Conservation (phyloP, 179 eudicot genomes). For the Silene vulgaris region DNA sequence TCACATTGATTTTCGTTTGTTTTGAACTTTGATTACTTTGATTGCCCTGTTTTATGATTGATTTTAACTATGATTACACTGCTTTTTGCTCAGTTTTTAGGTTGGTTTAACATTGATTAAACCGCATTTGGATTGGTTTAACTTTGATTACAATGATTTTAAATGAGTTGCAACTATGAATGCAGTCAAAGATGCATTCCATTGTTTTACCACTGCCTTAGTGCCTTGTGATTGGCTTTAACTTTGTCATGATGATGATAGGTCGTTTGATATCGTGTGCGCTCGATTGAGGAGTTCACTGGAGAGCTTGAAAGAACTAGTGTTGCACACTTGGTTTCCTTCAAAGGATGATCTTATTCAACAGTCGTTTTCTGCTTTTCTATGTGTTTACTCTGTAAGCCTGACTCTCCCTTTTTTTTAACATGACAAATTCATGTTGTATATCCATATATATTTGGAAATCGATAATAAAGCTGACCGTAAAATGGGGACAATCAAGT, state of each 20-base stretch:
- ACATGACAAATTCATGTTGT: too few relatives aligned
- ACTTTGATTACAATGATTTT: neutral
- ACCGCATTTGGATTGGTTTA: neutral
- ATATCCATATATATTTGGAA: neutral
- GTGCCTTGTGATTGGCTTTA: neutral
- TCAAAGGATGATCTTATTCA: conserved; percentile 50
- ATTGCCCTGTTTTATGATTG: neutral
- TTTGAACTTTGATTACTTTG: neutral
- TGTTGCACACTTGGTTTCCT: conserved; percentile 42
- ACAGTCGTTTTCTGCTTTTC: conserved; percentile 53
- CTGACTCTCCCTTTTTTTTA: neutral
- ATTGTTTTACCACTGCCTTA: neutral
- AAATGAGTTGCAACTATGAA: too few relatives aligned
- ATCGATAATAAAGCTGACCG: neutral
- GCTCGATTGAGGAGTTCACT: conserved; percentile 43
- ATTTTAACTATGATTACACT: neutral
- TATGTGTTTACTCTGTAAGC: conserved; percentile 58
- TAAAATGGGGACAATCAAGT: neutral
- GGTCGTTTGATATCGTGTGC: conserved; percentile 62
- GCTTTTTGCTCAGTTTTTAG: too few relatives aligned
- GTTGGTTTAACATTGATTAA: too few relatives aligned
- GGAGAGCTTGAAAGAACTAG: conserved; percentile 47
- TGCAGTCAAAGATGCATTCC: too few relatives aligned
- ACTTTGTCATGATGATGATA: conserved; percentile 23
- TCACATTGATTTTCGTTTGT: too few relatives aligned